A percentile compares a stretch with the other conserved stretches of the same genome.
These are phyloP conservation scores for Clonostachys rhizophaga DNA, from an alignment of 2,329 filamentous ascomycete species.

Conservation along the genomic window DNA sequence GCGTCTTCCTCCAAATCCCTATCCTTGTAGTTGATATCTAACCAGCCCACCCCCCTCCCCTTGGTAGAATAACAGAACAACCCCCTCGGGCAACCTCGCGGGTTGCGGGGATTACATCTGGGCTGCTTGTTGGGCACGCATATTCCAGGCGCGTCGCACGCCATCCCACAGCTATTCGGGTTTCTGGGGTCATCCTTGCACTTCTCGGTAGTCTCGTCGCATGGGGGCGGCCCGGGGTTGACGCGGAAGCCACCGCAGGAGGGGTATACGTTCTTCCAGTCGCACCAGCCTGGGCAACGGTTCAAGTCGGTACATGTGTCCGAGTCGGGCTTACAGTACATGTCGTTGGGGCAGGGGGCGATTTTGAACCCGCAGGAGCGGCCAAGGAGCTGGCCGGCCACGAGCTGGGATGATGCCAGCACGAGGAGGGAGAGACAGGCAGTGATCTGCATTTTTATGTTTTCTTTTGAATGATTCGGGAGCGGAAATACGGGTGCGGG, in stretches of 20 bases:
- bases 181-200: slow-evolving; percentile 26
- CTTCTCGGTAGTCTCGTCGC: slow-evolving; percentile 9
- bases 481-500: too few species aligned
- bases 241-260: slow-evolving; percentile 21
- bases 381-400: neutral
- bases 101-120: neutral
- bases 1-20: too few species aligned
- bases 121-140: slow-evolving; percentile 9
- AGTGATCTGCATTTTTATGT: neutral
- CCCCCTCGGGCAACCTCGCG: slow-evolving; percentile 2
- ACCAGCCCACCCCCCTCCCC: too few species aligned
- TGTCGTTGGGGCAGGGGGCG: slow-evolving; percentile 16
- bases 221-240: slow-evolving; percentile 10
- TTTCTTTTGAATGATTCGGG: too few species aligned
- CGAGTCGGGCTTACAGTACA: slow-evolving; percentile 13
- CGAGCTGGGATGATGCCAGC: neutral
- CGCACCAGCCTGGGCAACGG: slow-evolving; percentile 19
- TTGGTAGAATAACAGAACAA: neutral
- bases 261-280: slow-evolving; percentile 18
- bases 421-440: neutral
- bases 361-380: slow-evolving; percentile 18
- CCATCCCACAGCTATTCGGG: slow-evolving; percentile 12
- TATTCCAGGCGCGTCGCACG: slow-evolving; percentile 14
- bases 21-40: too few species aligned
- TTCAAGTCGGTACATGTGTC: slow-evolving; percentile 15